Evolutionary conservation across 1,139 yeast species (phyloP).

Genomic region (Debaryomyces nepalensis): DNA sequence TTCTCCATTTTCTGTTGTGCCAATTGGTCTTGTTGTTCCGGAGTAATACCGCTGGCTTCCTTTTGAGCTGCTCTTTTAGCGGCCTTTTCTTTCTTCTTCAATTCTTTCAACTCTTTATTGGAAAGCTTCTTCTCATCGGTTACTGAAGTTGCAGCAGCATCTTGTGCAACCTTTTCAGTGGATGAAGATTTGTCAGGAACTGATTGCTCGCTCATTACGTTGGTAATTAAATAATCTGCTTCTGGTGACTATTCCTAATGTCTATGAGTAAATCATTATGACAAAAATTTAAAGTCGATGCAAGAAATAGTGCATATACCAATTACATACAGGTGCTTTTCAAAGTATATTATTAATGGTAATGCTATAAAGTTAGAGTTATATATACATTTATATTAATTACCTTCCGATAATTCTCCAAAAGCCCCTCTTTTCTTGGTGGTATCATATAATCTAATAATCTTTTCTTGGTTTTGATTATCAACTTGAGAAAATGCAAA

Average conservation of each 20-base stretch:
- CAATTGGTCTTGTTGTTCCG: constrained; percentile 45
- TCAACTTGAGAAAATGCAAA: constrained; percentile 98
- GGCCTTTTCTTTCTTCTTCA: constrained; percentile 87
- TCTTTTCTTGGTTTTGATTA: constrained; percentile 87
- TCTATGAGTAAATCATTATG: no score
- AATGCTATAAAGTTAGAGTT: constrained; percentile 9
- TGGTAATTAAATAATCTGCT: not conserved
- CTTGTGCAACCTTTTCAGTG: constrained; percentile 10
- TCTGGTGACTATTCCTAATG: no score
- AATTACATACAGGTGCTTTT: not conserved
- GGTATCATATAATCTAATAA: constrained; percentile 93
- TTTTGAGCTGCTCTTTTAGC: constrained; percentile 81
- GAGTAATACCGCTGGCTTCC: constrained; percentile 54
- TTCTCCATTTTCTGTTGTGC: constrained; percentile 49
- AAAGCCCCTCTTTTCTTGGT: constrained; percentile 65
- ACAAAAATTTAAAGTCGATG: constrained; percentile 7
- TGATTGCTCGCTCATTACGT: constrained; percentile 6
- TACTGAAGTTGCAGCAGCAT: constrained; percentile 4
- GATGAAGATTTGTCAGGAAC: constrained; percentile 2
- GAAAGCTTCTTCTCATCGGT: constrained; percentile 43
- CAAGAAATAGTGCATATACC: constrained; percentile 11
- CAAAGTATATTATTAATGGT: not conserved
- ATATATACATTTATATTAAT: constrained; percentile 7
- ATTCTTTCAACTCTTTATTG: constrained; percentile 84
- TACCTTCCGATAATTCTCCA: constrained; percentile 47